Conservation (phyloP, 2,329 filamentous ascomycete genomes). For the Eurotiales sp. region DNA sequence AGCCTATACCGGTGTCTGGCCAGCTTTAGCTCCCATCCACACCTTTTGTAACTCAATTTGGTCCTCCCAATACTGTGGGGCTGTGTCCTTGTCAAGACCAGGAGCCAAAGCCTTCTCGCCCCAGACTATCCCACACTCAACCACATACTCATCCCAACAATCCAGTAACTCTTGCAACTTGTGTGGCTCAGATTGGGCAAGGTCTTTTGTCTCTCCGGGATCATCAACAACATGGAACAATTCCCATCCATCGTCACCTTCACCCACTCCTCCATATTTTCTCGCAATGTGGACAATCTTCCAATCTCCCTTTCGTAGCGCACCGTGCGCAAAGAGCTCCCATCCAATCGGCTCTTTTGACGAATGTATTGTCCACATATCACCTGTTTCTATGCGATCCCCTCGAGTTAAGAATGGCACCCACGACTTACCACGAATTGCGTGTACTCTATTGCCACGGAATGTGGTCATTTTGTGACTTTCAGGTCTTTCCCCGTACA, state of each 20-base stretch:
- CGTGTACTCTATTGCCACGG: constrained; percentile 16
- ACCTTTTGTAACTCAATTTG: neutral
- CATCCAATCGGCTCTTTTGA: constrained; percentile 19
- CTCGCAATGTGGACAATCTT: constrained; percentile 19
- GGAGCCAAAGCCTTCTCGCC: neutral
- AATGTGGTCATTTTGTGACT: constrained; percentile 13
- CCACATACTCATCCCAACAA: constrained; percentile 17
- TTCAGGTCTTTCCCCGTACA: neutral
- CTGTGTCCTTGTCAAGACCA: neutral
- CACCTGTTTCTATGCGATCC: constrained; percentile 4
- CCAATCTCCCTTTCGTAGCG: constrained; percentile 18
- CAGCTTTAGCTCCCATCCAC: constrained; percentile 6
- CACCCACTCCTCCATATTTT: constrained; percentile 19
- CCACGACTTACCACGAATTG: constrained; percentile 19
- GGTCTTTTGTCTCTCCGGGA: neutral
- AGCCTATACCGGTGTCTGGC: too few species aligned
- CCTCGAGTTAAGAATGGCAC: constrained; percentile 15
- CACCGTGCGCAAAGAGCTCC: constrained; percentile 19
- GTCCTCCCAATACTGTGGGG: neutral
- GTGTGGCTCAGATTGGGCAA: neutral
- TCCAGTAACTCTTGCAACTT: constrained; percentile 10
- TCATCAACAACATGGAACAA: constrained; percentile 16
- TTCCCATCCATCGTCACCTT: constrained; percentile 15
- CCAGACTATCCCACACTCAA: constrained; percentile 15
- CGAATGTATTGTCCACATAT: constrained; percentile 20